Base-by-base conservation (phyloP, 2,329 filamentous ascomycete genomes). In the Diaporthe helianthi region DNA sequence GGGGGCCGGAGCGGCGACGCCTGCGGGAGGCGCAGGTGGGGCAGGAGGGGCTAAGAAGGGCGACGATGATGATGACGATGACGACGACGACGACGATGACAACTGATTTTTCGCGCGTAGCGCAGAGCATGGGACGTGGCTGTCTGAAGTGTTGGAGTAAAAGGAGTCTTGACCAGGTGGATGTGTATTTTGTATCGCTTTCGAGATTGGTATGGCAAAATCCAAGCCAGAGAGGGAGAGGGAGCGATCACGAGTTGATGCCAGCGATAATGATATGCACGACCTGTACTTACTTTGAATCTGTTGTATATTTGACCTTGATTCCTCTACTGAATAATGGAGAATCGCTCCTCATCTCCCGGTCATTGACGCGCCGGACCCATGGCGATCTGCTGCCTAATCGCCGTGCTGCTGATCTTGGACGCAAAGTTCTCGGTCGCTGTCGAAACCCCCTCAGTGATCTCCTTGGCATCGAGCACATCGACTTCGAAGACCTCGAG, bases 331-430 rank as follows among this genome's bases (percentile, higher is more conserved):
- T 53, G 29, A 51, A 53, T 13, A 55, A 38, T 65, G 41, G 24
- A 33, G 31, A 54, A 29, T 19, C 33, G 19, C 41, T 31, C 26
- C 41, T 47, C 44, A 12, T 63, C 29, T 33, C 24, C 19, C n/a
- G 31, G 29, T 70, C 58, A 70, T 49, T 15, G 52, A 33, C 63
- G 24, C 9, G 53, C 54, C 13, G 67, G 41, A 51, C 77, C 76
- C 69, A 80, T 76, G 0, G 84, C 83, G 68, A 79, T 82, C 69
- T 81, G 82, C 76, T 83, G 81, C 65, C 91, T 84, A 74, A 97
- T 97, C 69, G 92, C 92, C 0, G 94, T 97, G 80, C 94, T 98
- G 83, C 94, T 97, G 74, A 98, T 92, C 82, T 98, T 98, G 71
- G 87, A 86, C 31, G 90, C 88, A 79, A 97, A 97, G 73, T 87